Conservation (phyloP, 331 rosid species). For the Cydonia oblonga region DNA sequence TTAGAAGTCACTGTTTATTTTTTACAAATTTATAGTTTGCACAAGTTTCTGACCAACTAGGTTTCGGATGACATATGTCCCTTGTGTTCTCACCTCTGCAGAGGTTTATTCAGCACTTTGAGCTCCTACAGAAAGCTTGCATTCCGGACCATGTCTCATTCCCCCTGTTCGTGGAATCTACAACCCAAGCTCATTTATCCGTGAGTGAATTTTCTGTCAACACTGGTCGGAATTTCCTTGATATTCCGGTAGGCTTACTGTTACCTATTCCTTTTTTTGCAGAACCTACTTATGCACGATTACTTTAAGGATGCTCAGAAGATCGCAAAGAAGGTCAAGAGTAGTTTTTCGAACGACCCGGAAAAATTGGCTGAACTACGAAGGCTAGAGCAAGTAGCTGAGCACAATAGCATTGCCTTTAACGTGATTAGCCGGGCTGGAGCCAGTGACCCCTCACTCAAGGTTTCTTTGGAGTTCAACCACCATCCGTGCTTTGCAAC, state of each 20-base stretch:
- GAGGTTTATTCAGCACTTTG: conserved; percentile 91
- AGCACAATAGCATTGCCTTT: conserved; percentile 79
- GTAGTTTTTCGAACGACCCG: conserved; percentile 58
- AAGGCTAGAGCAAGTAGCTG: conserved; percentile 82
- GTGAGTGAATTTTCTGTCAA: conserved; percentile 33
- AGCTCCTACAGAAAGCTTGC: conserved; percentile 78
- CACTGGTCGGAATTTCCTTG: background rate
- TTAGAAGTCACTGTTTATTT: background rate
- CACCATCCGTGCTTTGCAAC: conserved; percentile 87
- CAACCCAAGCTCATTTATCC: conserved; percentile 36
- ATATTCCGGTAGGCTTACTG: background rate
- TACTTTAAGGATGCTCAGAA: conserved; percentile 86
- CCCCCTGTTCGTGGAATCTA: conserved; percentile 51
- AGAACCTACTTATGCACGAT: conserved; percentile 60
- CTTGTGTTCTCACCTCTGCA: conserved; percentile 26
- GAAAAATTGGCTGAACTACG: conserved; percentile 69
- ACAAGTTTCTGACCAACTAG: background rate
- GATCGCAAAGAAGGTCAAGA: conserved; percentile 62
- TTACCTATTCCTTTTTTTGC: conserved; percentile 12
- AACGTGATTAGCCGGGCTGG: conserved; percentile 59
- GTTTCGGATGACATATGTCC: conserved; percentile 1
- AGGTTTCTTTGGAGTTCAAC: conserved; percentile 60
- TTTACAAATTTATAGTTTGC: background rate
- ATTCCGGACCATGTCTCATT: conserved; percentile 65
- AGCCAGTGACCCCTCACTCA: conserved; percentile 54